Base-by-base conservation (phyloP, 164 flowering plant species). In the Cinnamomum micranthum region DNA sequence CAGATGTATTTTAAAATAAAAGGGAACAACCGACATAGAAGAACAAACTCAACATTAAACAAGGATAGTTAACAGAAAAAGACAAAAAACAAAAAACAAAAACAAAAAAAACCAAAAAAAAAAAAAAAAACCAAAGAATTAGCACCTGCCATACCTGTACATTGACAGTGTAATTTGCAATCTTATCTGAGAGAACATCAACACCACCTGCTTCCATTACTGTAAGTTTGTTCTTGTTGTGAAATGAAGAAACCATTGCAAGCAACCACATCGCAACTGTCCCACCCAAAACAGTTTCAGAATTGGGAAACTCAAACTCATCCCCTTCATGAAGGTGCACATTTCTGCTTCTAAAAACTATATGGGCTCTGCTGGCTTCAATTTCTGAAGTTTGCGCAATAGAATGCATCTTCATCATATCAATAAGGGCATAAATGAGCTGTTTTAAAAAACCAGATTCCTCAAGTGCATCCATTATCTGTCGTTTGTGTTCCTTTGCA, bases 141-240 rank as follows among this genome's bases (percentile, higher is more conserved):
- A 28, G 51, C 13, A 12, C 31, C 22, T 31, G 19, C 73, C 47
- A 33, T 87, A 90, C 98, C 91, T 81, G 90, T 65, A 87, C 80
- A 75, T 82, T 87, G 79, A 87, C 81, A 71, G 87, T 78, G 79
- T 80, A 85, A 75, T 78, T 82, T n/a, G 87, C 78, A 80, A 93
- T 90, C 87, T 92, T 93, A 71, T 90, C 92, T 65, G 78, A 80
- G 9, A 93, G 88, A 69, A 73, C 90, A 77, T 93, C 97, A 71
- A 90, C 78, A 67, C 90, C 95, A 58, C 97, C 98, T 79, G 92
- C 92, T 85, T 93, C 95, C 88, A 89, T 77, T 47, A 90, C 84
- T 66, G 74, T 80, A 51, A 78, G 24, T 78, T 80, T 88, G 82
- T 79, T 87, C 79, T 87, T 86, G 15, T 66, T 68, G 76, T 78